A percentile compares a stretch with the other conserved stretches of the same genome.
Evolutionary conservation across 805 yeast species (phyloP).

Genomic region (Candida chilensis): DNA sequence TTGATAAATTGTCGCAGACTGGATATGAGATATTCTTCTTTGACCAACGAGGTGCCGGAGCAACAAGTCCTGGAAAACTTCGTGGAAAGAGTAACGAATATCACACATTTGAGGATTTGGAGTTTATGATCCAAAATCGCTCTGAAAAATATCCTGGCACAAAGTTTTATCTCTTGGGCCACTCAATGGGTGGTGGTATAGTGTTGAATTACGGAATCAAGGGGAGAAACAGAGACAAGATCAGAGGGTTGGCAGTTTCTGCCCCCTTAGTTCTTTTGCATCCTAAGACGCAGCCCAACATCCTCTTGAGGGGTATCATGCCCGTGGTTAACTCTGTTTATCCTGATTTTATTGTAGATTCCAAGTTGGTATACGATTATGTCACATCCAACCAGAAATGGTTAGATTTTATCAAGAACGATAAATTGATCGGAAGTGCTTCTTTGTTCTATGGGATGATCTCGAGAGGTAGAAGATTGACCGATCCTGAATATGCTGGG

Average conservation of each 20-base stretch:
- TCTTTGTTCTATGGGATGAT: constrained; percentile 55
- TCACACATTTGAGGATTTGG: constrained; percentile 50
- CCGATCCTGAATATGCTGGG: constrained; percentile 22
- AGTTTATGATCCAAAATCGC: constrained; percentile 40
- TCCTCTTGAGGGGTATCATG: constrained; percentile 26
- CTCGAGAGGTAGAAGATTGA: constrained; percentile 46
- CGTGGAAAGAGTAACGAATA: constrained; percentile 50
- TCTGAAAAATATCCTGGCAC: constrained; percentile 21
- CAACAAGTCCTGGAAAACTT: constrained; percentile 43
- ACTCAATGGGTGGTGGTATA: constrained; percentile 81
- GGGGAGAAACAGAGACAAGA: constrained; percentile 38
- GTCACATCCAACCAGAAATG: constrained; percentile 41
- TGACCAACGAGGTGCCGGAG: constrained; percentile 74
- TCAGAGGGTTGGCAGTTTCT: constrained; percentile 37
- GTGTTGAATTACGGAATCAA: constrained; percentile 48
- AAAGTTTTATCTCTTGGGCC: constrained; percentile 51
- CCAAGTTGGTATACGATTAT: constrained; percentile 45
- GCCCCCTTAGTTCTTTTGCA: constrained; percentile 58
- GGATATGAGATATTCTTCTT: constrained; percentile 65
- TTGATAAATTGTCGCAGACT: constrained; percentile 37
- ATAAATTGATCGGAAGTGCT: constrained; percentile 41
- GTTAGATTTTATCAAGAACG: constrained; percentile 31
- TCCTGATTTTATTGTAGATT: constrained; percentile 44
- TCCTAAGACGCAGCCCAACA: constrained; percentile 49
- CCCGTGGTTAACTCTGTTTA: constrained; percentile 28